These are phyloP conservation scores for Mariannaea sp. DNA, from an alignment of 2,329 filamentous ascomycete genomes.

Conservation along the genomic window DNA sequence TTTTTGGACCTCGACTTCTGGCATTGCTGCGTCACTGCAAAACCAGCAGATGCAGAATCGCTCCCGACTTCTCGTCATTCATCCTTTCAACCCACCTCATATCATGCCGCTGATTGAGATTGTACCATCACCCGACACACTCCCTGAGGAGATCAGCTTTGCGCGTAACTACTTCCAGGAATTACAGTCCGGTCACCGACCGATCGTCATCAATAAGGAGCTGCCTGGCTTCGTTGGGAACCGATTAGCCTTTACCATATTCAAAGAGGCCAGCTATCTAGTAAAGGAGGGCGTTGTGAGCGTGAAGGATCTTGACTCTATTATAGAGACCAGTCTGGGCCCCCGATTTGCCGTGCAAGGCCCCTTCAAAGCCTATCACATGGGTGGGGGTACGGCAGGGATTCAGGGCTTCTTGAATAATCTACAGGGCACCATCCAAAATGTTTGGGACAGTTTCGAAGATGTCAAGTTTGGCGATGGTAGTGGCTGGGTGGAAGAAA, in stretches of 20 bases:
- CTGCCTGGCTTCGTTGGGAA: constrained; percentile 27
- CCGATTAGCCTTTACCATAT: constrained; percentile 23
- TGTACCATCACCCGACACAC: constrained; percentile 21
- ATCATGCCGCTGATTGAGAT: constrained; percentile 31
- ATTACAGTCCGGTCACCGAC: constrained; percentile 23
- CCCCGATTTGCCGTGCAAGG: constrained; percentile 31
- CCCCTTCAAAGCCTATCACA: constrained; percentile 32
- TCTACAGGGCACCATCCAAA: constrained; percentile 24
- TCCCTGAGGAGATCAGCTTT: constrained; percentile 13
- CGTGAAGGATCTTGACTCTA: constrained; percentile 39
- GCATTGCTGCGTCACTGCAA: constrained; percentile 23
- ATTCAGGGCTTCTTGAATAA: constrained; percentile 28
- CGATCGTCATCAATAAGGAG: constrained; percentile 27
- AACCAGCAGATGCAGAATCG: constrained; percentile 22
- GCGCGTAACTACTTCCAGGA: constrained; percentile 22
- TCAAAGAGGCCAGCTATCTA: constrained; percentile 24
- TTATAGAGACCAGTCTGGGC: constrained; percentile 33
- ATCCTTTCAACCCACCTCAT: constrained; percentile 31
- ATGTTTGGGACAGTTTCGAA: constrained; percentile 23
- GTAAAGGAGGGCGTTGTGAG: constrained; percentile 22
- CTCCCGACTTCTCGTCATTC: constrained; percentile 20
- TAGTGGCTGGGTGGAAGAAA: constrained; percentile 18
- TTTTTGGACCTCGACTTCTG: constrained; percentile 29
- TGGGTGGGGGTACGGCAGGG: constrained; percentile 27
- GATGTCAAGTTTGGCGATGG: constrained; percentile 9